phyloP scores from a whole-genome alignment of 1,284 basidiomycete species.

The Ceratorhiza oryzae-sativae region DNA sequence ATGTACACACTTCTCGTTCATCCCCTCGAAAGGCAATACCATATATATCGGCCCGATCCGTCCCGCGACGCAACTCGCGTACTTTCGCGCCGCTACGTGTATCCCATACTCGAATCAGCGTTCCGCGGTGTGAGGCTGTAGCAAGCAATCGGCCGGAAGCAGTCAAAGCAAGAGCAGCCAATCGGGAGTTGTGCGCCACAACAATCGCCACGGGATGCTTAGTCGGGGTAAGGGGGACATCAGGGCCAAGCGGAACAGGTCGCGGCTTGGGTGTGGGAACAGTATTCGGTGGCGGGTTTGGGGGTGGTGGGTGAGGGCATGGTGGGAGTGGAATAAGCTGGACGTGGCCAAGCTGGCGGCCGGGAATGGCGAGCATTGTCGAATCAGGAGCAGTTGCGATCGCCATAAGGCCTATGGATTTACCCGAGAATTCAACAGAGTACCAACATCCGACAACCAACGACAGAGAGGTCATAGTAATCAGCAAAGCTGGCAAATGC shows the following conservation, averaged over 20 bases:
- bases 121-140: constrained; percentile 86
- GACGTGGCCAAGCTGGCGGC: constrained; percentile 88
- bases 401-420: constrained; percentile 74
- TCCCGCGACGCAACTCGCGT: constrained; percentile 84
- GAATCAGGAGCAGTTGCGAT: constrained; percentile 79
- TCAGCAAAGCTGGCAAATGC: constrained; percentile 31
- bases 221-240: constrained; percentile 56
- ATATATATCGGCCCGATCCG: constrained; percentile 92
- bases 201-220: constrained; percentile 82
- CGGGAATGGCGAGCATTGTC: constrained; percentile 85
- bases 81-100: constrained; percentile 74
- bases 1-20: constrained; percentile 81
- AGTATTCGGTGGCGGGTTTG: constrained; percentile 47
- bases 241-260: constrained; percentile 1
- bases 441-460: constrained; percentile 13
- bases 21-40: constrained; percentile 82
- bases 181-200: constrained; percentile 80
- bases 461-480: constrained; percentile 1
- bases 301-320: constrained; percentile 63
- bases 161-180: constrained; percentile 80
- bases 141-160: constrained; percentile 82
- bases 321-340: constrained; percentile 87
- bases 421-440: neutral
- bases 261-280: constrained; percentile 20
- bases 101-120: constrained; percentile 91